Evolutionary conservation across 2,329 filamentous ascomycete genomes (phyloP).

Genomic region (Amylocarpus encephaloides): DNA sequence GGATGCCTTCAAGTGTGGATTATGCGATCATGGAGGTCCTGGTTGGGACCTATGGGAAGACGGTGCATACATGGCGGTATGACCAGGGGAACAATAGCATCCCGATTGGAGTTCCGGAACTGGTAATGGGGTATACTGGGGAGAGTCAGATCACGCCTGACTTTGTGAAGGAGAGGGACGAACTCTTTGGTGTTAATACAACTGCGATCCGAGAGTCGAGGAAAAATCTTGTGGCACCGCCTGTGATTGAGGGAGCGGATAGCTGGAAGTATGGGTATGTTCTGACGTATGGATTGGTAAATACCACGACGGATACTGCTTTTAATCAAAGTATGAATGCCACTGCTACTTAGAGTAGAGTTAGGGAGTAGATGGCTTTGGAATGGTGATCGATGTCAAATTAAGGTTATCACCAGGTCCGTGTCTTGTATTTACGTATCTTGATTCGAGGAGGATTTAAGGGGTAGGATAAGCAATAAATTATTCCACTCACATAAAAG

Average conservation of each 20-base stretch:
- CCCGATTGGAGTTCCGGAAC: constrained; percentile 51
- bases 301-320: neutral
- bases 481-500: too few relatives aligned
- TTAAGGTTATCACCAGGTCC: too few relatives aligned
- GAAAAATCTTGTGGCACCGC: constrained; percentile 14
- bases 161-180: constrained; percentile 42
- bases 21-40: constrained; percentile 72
- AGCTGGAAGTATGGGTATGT: constrained; percentile 8
- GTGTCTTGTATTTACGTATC: too few relatives aligned
- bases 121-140: constrained; percentile 55
- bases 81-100: constrained; percentile 57
- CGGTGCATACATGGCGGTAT: constrained; percentile 78
- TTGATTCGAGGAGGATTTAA: too few relatives aligned
- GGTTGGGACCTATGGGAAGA: constrained; percentile 68
- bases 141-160: constrained; percentile 35
- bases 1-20: constrained; percentile 53
- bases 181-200: constrained; percentile 41
- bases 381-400: neutral
- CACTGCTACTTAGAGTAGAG: neutral
- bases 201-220: constrained; percentile 20
- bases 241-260: constrained; percentile 4
- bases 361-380: neutral
- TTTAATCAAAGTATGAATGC: neutral
- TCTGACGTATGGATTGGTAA: neutral
- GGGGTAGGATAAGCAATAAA: too few relatives aligned